Evolutionary conservation across 2,329 filamentous ascomycete genomes (phyloP), one percentile per base, ranked within the genome.

Genomic region (Aureobasidium sp.): DNA sequence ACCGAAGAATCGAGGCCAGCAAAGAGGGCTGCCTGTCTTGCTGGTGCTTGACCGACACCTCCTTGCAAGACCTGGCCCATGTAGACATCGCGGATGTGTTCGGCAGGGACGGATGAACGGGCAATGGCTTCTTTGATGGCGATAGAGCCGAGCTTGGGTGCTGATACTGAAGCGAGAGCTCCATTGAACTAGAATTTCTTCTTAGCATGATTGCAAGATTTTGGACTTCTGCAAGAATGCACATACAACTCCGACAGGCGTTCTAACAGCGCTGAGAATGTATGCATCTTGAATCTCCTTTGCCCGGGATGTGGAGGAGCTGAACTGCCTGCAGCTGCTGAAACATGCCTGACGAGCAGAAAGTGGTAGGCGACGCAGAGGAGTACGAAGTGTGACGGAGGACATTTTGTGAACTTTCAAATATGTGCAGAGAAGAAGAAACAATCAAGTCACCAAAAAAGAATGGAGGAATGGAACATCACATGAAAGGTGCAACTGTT

Each of bases 21-120:
- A 71, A 95, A 93, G 64, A 97, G 88, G 67, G 85, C 80, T 12
- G 94, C 94, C 78, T 99, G 94, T 53, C 94, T 86, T 26, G 94
- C 93, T 1, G 94, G 94, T 0, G 94, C 85, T 77, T 99, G 94
- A 50, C 94, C 94, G 6, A 94, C 83, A 20, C 84, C 84, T 48
- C 83, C 93, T 74, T 91, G 87, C 44, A 97, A 82, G 10, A 97
- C 94, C 71, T 97, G 96, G 72, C 94, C 94, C 90, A 97, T 96
- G 79, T 97, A 97, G 17, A 97, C 91, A 76, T 96, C 89, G 66
- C 87, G 89, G 70, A 97, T 90, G 72, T 88, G 89, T 37, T 87
- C 85, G 58, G 85, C 75, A 1, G 94, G 92, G 7, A 97, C 83
- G 66, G 86, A 87, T 58, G 92, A 95, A 76, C 94, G 96, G 68